Conservation (phyloP, 305 asterid species). For the Fraxinus floribunda region DNA sequence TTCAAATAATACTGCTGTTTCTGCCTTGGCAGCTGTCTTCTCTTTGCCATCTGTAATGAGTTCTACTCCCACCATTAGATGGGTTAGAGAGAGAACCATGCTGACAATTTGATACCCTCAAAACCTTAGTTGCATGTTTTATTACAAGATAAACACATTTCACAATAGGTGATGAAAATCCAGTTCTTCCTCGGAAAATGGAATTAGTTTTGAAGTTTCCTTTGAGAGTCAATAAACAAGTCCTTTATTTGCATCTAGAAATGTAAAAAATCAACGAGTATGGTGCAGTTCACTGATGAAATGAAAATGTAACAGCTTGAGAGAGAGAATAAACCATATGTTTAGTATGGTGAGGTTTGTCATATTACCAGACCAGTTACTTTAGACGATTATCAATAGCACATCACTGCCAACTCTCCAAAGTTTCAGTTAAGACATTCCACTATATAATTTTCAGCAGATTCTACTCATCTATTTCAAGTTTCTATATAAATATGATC, state of each 20-base stretch:
- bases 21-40: constrained; percentile 87
- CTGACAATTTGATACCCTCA: not conserved
- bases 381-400: not conserved
- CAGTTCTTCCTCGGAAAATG: not conserved
- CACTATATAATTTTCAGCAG: not conserved
- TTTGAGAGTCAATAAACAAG: not conserved
- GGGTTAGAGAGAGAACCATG: not conserved
- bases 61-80: constrained; percentile 48
- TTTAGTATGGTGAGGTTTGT: not conserved
- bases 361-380: not conserved
- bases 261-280: not conserved
- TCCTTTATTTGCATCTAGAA: not conserved
- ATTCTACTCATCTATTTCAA: not conserved
- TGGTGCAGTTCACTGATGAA: not conserved
- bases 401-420: not conserved
- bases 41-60: constrained; percentile 67
- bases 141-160: not conserved
- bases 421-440: not conserved
- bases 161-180: not conserved
- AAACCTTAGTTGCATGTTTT: not conserved
- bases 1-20: constrained; percentile 73
- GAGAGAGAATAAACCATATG: not conserved
- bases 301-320: not conserved
- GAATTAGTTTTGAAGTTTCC: not conserved
- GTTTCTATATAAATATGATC: not conserved